Evolutionary conservation across 768 basidiomycete genomes (phyloP).

Genomic region (Lactarius trivialis): DNA sequence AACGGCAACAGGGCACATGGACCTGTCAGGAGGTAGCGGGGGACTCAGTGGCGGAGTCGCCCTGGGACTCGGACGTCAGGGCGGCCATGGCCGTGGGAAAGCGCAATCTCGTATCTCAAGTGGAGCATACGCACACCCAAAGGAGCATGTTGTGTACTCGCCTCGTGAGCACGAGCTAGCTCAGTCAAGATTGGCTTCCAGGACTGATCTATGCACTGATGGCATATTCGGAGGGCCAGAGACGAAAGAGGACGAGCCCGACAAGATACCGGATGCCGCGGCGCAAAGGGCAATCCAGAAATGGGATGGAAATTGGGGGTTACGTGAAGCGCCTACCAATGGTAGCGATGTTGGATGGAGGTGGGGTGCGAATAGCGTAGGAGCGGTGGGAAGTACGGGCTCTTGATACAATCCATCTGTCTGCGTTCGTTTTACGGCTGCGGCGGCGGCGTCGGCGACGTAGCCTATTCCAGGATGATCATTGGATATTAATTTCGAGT

Average conservation of each 20-base stretch:
- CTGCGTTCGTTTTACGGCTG: not conserved
- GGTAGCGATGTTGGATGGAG: conserved; percentile 12
- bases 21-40: conserved; percentile 15
- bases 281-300: not conserved
- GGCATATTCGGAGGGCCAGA: not conserved
- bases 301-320: conserved; percentile 20
- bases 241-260: not conserved
- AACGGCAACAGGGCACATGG: conserved; percentile 15
- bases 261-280: not conserved
- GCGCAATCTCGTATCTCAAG: conserved; percentile 5
- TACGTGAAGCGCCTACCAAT: conserved; percentile 13
- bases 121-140: conserved; percentile 18
- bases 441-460: not conserved
- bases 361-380: not conserved
- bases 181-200: conserved; percentile 2
- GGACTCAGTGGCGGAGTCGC: conserved; percentile 21
- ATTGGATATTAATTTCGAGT: not conserved
- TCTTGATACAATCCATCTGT: too few relatives aligned
- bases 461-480: not conserved
- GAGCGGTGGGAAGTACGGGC: not conserved
- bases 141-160: conserved; percentile 20
- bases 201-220: not conserved
- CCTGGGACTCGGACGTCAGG: conserved; percentile 1
- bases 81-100: conserved; percentile 16
- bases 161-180: conserved; percentile 11